Base-by-base conservation (phyloP, 768 basidiomycete genomes). In the Kwoniella sp. region DNA sequence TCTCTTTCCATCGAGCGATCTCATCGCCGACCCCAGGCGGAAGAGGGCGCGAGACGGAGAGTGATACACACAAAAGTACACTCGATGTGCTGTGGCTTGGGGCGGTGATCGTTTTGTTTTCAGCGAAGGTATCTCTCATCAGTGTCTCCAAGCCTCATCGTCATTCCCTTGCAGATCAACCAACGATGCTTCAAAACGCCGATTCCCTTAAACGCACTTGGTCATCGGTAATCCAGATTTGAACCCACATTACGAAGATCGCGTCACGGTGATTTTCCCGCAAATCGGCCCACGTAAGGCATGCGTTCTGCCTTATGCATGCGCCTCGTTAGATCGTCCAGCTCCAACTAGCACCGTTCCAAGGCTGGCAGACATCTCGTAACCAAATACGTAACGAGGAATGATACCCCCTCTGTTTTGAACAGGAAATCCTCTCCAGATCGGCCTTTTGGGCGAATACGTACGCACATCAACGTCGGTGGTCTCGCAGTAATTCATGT, bases 161-260 rank as follows among this genome's bases (percentile, higher is more conserved):
- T 45, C 41, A 45, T 45, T 45, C 41, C 41, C 41, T 45, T 45
- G 41, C 41, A 45, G 41, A 45, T 45, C 41, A 45, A 17, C 34
- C 41, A 45, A 45, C 41, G 5, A 45, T 20, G 34, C 20, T 45
- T 11, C 20, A 11, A 45, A 45, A 8, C 17, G 11, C 41, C 41
- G 41, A 45, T 45, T 45, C 41, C 41, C 41, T 45, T 9, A 45
- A 45, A n/a, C 41, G 17, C 17, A 45, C 41, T 45, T 45, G 41
- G 41, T 45, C 41, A 45, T 45, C 41, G 41, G 41, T 45, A 37
- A 37, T 37, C 34, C 34, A 37, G 34, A 5, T 5, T 5, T 37
- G 34, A 13, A 5, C 34, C 5, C 7, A 37, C 7, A 13, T 13
- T 37, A 13, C 13, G 34, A 37, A 7, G 13, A 7, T 13, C 34